Conservation (phyloP, 2,329 filamentous ascomycete genomes). For the Aspergillus pseudoterreus region DNA sequence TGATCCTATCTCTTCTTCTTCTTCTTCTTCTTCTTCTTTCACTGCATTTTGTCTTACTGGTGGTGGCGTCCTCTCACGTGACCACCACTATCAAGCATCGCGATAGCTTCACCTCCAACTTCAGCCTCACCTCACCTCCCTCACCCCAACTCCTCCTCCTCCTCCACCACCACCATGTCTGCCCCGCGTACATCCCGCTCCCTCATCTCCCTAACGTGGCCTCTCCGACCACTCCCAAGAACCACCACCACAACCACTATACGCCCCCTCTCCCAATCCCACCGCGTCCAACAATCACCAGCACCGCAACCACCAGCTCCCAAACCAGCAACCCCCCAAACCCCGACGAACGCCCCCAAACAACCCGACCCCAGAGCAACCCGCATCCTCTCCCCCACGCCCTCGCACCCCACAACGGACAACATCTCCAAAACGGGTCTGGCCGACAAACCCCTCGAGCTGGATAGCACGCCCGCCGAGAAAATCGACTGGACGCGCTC, state of each 20-base stretch:
- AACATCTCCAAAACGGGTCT: slow-evolving; percentile 39
- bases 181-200: slow-evolving; percentile 2
- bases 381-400: slow-evolving; percentile 20
- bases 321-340: slow-evolving; percentile 8
- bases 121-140: neutral
- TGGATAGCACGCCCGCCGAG: slow-evolving; percentile 26
- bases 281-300: slow-evolving; percentile 9
- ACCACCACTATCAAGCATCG: slow-evolving; percentile 6
- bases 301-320: slow-evolving; percentile 4
- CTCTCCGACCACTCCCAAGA: neutral
- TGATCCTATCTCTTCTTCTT: no score
- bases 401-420: slow-evolving; percentile 29
- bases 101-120: slow-evolving; percentile 8
- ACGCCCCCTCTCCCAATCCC: neutral
- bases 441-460: slow-evolving; percentile 31
- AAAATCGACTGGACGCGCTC: slow-evolving; percentile 79
- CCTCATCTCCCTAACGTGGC: neutral
- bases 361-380: slow-evolving; percentile 14
- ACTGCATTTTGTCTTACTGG: neutral
- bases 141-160: neutral
- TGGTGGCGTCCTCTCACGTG: slow-evolving; percentile 20
- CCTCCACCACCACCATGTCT: neutral
- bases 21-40: no score
- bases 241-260: slow-evolving; percentile 4
- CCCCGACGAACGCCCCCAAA: slow-evolving; percentile 11